phyloP scores from a whole-genome alignment of 805 yeast genomes.

The Priceomyces medius region DNA sequence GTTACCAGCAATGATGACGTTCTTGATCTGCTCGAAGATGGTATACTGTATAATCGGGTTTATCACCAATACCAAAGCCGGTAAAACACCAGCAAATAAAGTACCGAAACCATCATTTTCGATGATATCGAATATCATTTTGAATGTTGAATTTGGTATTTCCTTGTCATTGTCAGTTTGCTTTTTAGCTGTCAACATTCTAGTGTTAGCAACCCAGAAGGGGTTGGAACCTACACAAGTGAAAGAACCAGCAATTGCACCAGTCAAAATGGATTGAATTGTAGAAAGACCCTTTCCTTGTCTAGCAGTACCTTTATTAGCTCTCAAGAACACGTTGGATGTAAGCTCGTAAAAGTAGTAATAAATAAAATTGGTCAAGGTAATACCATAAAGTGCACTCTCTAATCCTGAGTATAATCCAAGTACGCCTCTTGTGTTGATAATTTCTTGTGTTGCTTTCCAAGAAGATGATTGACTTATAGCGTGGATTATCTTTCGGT shows the following conservation, averaged over 20 bases:
- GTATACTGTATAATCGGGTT: constrained; percentile 94
- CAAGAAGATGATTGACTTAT: constrained; percentile 17
- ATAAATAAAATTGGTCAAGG: constrained; percentile 83
- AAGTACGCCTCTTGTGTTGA: constrained; percentile 56
- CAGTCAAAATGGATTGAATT: constrained; percentile 67
- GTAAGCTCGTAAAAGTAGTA: constrained; percentile 87
- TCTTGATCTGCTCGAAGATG: constrained; percentile 82
- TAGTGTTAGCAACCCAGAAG: constrained; percentile 91
- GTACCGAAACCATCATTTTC: constrained; percentile 69
- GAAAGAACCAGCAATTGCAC: constrained; percentile 84
- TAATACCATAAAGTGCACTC: constrained; percentile 82
- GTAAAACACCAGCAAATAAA: constrained; percentile 81
- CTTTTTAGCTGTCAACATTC: constrained; percentile 64
- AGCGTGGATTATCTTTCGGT: constrained; percentile 13
- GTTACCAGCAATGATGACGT: constrained; percentile 54
- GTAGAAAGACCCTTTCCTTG: constrained; percentile 50
- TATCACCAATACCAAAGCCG: constrained; percentile 80
- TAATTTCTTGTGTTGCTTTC: constrained; percentile 40
- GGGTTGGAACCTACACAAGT: constrained; percentile 85
- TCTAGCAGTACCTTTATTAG: constrained; percentile 24
- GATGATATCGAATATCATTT: constrained; percentile 59
- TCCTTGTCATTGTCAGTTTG: constrained; percentile 14
- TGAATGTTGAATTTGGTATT: constrained; percentile 44
- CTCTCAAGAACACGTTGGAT: constrained; percentile 43
- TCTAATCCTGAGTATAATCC: constrained; percentile 86